Evolutionary conservation across 768 basidiomycete species (phyloP), one percentile per base, ranked within the genome.

Genomic region (Tephrocybe rancida): DNA sequence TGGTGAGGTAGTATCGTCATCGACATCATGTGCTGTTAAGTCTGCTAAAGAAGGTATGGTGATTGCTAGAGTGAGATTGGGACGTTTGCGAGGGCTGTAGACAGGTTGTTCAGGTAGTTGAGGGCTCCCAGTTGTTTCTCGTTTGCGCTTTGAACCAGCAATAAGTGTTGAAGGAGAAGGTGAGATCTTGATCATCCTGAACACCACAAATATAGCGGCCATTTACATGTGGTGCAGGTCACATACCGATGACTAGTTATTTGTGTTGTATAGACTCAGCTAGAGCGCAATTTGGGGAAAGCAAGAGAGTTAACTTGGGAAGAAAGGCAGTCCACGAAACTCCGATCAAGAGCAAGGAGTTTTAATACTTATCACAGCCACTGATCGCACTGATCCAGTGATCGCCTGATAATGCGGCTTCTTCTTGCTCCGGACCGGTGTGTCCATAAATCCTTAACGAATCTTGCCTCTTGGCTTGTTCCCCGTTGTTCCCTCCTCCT

Each of bases 41-140:
- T 55, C 46, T 19, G 34, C 46, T 21, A 27, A 26, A 26, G 54
- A 25, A 18, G 63, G 60, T 34, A 62, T 61, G 18, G 48, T 54
- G 30, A 64, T 60, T 21, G 43, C 37, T 16, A 66, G 52, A 39
- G 55, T 52, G 11, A 64, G 50, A 18, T 48, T 55, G 29, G 44
- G 50, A 18, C 57, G 56, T 50, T 63, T 66, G 16, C 29, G 39
- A 32, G 30, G 29, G 16, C 16, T 50, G 18, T 0, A 6, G 4
- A 27, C 24, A 24, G 18, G 26, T 19, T 26, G 18, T 27, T 24
- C 34, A 47, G 16, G 22, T 3, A 25, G 5, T 42, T 48, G 26
- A 19, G 51, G 43, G 39, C 44, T 50, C 35, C 7, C 14, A 9
- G 29, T 37, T 25, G 24, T 9, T 16, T 50, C 37, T 30, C 48